Conservation (phyloP, 192 early-diverging fungal species). For the Backusella psychrophila region DNA sequence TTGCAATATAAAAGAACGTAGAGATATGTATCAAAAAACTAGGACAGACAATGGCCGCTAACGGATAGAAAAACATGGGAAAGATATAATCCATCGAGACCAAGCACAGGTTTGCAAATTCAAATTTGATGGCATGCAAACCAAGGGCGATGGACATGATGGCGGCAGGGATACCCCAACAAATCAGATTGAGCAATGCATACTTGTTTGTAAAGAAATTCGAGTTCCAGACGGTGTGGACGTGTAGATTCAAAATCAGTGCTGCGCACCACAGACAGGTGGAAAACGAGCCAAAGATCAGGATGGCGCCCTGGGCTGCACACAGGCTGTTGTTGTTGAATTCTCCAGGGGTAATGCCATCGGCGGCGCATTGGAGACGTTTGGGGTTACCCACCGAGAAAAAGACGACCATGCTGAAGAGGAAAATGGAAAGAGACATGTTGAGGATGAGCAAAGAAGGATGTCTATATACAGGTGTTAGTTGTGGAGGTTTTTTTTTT, state of each 20-base stretch:
- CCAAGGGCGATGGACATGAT: conserved; percentile 39
- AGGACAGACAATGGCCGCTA: conserved; percentile 48
- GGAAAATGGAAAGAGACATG: conserved; percentile 44
- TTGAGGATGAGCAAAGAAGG: conserved; percentile 49
- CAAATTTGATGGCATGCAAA: conserved; percentile 42
- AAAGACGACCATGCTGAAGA: conserved; percentile 45
- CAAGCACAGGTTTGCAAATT: conserved; percentile 51
- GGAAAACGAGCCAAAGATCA: conserved; percentile 46
- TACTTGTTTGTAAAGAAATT: conserved; percentile 46
- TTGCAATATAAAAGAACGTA: conserved; percentile 52
- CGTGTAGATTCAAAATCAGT: conserved; percentile 48
- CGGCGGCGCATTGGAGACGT: conserved; percentile 41
- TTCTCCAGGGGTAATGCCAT: conserved; percentile 32
- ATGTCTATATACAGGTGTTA: conserved; percentile 20
- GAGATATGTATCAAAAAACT: conserved; percentile 49
- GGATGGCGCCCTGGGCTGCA: conserved; percentile 47
- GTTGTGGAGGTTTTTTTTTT: not conserved
- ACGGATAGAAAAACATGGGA: conserved; percentile 50
- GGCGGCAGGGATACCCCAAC: conserved; percentile 50
- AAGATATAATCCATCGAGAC: conserved; percentile 38
- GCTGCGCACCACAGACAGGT: conserved; percentile 44
- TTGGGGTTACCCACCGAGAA: conserved; percentile 44
- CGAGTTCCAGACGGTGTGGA: conserved; percentile 59
- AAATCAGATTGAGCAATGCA: conserved; percentile 37
- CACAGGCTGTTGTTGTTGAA: conserved; percentile 48